These are phyloP conservation scores for Euryodendron excelsum DNA, from an alignment of 148 eudicot species.

Conservation along the genomic window DNA sequence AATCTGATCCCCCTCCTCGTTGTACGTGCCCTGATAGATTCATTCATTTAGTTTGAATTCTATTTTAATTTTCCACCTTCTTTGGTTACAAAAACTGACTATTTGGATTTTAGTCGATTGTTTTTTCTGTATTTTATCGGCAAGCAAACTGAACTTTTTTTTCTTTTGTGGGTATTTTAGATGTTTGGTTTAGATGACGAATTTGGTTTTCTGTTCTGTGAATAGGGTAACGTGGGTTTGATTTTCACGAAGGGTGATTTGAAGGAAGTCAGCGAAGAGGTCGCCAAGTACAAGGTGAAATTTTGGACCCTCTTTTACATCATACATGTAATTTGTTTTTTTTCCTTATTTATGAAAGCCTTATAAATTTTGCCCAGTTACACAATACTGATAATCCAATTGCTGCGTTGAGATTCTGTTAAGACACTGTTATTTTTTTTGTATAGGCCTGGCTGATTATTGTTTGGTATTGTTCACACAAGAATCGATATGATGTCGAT, in stretches of 20 bases:
- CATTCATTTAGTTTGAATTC: too few relatives aligned
- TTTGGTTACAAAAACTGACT: too few relatives aligned
- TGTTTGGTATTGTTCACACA: too few relatives aligned
- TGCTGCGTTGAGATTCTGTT: too few relatives aligned
- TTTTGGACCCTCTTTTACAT: not conserved
- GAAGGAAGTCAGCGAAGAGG: conserved; percentile 51
- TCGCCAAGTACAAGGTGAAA: conserved; percentile 44
- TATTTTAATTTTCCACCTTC: too few relatives aligned
- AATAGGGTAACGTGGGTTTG: conserved; percentile 46
- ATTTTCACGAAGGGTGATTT: conserved; percentile 49
- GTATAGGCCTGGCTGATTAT: too few relatives aligned
- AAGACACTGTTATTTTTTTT: too few relatives aligned
- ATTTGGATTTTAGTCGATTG: too few relatives aligned
- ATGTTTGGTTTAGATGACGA: not conserved
- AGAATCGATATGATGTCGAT: too few relatives aligned
- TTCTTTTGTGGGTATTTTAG: not conserved
- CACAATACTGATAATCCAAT: not conserved
- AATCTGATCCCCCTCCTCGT: conserved; percentile 38
- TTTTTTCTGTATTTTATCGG: too few relatives aligned
- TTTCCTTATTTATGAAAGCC: not conserved
- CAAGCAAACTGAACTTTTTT: too few relatives aligned
- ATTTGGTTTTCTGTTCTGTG: not conserved
- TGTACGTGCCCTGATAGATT: too few relatives aligned
- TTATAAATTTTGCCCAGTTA: not conserved
- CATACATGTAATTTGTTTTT: not conserved